Conservation (phyloP, 2,329 filamentous ascomycete genomes). For the Colletotrichum camelliae region DNA sequence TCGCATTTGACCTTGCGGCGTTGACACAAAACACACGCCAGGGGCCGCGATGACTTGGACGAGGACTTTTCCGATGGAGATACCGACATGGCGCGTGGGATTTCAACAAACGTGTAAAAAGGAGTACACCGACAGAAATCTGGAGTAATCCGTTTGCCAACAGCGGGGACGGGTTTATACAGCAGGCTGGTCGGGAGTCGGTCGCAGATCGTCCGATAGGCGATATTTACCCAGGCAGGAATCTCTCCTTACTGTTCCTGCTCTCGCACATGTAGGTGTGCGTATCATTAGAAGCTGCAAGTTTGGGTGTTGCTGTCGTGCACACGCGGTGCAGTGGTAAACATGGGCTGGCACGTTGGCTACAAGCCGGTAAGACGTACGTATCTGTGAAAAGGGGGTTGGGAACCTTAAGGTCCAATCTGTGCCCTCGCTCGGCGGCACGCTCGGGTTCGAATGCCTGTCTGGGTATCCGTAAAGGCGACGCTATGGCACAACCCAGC, state of each 20-base stretch:
- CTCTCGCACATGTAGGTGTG: background rate
- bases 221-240: background rate
- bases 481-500: background rate
- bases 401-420: background rate
- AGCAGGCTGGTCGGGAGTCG: background rate
- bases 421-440: background rate
- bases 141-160: background rate
- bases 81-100: background rate
- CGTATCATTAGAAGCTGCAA: background rate
- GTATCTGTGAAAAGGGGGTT: background rate
- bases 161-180: constrained; percentile 5
- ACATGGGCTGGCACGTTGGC: background rate
- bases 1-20: constrained; percentile 68
- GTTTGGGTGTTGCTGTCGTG: background rate
- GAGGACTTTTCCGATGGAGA: background rate
- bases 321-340: background rate
- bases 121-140: background rate
- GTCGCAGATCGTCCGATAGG: background rate
- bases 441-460: background rate
- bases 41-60: constrained; percentile 24
- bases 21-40: constrained; percentile 59
- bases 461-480: background rate
- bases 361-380: background rate
- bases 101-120: background rate
- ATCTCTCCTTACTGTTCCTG: background rate